Conservation (phyloP, 192 early-diverging fungal genomes). For the Mortierella antarctica region DNA sequence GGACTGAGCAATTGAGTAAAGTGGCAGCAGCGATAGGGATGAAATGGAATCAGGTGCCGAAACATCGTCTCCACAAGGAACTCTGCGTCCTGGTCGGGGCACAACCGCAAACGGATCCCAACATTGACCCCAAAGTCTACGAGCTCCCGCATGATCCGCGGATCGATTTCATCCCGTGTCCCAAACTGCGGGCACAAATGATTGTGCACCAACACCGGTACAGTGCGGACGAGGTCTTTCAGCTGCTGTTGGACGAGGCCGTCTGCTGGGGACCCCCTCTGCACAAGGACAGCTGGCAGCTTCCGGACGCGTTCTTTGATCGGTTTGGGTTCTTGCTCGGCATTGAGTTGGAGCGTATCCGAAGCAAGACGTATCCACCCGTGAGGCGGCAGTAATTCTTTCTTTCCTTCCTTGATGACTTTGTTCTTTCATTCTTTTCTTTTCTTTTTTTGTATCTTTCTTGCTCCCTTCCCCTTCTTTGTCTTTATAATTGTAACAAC, state of each 20-base stretch:
- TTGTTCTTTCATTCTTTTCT: not conserved
- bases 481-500: not conserved
- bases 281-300: constrained; percentile 47
- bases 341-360: constrained; percentile 31
- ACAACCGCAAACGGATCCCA: constrained; percentile 17
- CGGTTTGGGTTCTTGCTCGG: constrained; percentile 42
- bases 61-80: constrained; percentile 30
- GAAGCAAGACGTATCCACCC: constrained; percentile 42
- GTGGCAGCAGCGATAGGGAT: constrained; percentile 9
- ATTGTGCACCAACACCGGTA: constrained; percentile 49
- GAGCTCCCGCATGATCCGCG: constrained; percentile 48
- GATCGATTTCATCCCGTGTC: constrained; percentile 53
- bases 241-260: constrained; percentile 37
- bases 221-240: constrained; percentile 36
- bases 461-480: not conserved
- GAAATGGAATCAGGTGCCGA: constrained; percentile 6
- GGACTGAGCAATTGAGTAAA: constrained; percentile 3
- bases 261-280: constrained; percentile 52
- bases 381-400: constrained; percentile 2
- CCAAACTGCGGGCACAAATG: constrained; percentile 51
- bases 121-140: constrained; percentile 45
- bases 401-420: not conserved
- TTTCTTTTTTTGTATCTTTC: not conserved
- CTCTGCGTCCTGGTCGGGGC: constrained; percentile 13
- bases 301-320: constrained; percentile 52